These are phyloP conservation scores for Handroanthus guayacan DNA, from an alignment of 257 asterid species.

Conservation along the genomic window DNA sequence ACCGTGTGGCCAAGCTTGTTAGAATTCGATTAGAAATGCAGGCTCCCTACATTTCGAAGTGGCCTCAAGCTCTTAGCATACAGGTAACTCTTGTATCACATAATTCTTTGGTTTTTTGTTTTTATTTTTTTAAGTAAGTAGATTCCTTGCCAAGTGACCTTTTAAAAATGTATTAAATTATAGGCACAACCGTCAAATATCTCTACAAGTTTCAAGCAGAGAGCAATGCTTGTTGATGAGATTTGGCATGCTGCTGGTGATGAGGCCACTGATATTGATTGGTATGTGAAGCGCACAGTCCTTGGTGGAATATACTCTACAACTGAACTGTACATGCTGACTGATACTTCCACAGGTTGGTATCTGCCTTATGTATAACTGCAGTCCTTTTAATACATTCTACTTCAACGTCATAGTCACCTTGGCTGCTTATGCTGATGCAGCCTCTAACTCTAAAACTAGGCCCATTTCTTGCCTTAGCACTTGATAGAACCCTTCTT, in stretches of 20 bases:
- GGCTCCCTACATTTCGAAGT: conserved; percentile 90
- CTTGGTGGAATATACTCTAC: conserved; percentile 92
- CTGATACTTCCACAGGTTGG: conserved; percentile 90
- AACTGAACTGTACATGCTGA: conserved; percentile 88
- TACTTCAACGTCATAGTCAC: conserved; percentile 22
- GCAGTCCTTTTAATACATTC: conserved; percentile 2
- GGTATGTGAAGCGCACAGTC: conserved; percentile 86
- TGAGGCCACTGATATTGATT: conserved; percentile 69
- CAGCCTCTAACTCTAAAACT: conserved; percentile 1
- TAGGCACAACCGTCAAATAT: conserved; percentile 87
- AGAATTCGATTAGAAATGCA: conserved; percentile 91
- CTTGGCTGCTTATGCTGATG: not conserved
- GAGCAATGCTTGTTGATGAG: conserved; percentile 94
- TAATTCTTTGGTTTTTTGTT: conserved; percentile 4
- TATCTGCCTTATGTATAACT: conserved; percentile 3
- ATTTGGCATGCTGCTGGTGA: conserved; percentile 92
- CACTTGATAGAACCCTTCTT: not conserved
- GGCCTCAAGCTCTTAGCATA: conserved; percentile 97
- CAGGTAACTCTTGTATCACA: conserved; percentile 56
- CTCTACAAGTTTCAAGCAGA: conserved; percentile 87
- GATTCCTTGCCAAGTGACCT: too few species aligned
- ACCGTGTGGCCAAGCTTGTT: conserved; percentile 75
- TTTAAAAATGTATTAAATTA: conserved; percentile 8
- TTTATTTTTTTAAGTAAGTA: not conserved
- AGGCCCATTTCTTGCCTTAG: not conserved